Percentiles rank a stretch among this genome's conserved stretches.
Conservation (phyloP, 129 eudicot species). For the Flaveria ramosissima region DNA sequence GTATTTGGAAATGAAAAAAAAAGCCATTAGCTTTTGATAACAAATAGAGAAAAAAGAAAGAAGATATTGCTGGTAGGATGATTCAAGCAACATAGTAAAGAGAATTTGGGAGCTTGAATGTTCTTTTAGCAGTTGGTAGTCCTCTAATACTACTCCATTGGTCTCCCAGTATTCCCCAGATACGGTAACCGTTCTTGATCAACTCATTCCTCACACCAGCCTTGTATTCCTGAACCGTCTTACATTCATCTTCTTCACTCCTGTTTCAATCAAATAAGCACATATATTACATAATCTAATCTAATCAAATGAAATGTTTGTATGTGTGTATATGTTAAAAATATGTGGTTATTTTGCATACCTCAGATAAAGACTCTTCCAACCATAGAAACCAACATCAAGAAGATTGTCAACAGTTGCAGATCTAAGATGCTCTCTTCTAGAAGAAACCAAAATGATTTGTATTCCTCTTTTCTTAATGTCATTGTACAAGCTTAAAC, state of each 20-base stretch:
- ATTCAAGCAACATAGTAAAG: conserved; percentile 53
- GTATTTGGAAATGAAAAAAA: not conserved
- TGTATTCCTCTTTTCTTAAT: conserved; percentile 58
- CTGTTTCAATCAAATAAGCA: conserved; percentile 18
- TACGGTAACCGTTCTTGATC: conserved; percentile 44
- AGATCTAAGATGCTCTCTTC: conserved; percentile 56
- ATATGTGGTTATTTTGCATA: not conserved
- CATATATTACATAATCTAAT: not conserved
- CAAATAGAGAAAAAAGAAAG: not conserved
- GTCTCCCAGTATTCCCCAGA: conserved; percentile 71
- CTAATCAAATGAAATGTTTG: not conserved
- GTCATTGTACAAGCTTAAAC: conserved; percentile 47
- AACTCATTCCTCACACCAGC: conserved; percentile 49
- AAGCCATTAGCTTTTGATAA: not conserved
- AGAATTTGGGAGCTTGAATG: conserved; percentile 76
- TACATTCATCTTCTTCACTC: conserved; percentile 38
- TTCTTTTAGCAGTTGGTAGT: conserved; percentile 44
- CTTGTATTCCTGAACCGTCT: conserved; percentile 47
- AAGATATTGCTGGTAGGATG: not conserved
- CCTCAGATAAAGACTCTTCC: conserved; percentile 64
- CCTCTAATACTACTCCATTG: conserved; percentile 75
- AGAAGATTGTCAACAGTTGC: conserved; percentile 63
- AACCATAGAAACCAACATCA: conserved; percentile 54
- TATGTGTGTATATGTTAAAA: not conserved
- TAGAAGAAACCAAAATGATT: conserved; percentile 63